Base-by-base conservation (phyloP, 495 filamentous ascomycete species). In the Cairneyella variabilis region DNA sequence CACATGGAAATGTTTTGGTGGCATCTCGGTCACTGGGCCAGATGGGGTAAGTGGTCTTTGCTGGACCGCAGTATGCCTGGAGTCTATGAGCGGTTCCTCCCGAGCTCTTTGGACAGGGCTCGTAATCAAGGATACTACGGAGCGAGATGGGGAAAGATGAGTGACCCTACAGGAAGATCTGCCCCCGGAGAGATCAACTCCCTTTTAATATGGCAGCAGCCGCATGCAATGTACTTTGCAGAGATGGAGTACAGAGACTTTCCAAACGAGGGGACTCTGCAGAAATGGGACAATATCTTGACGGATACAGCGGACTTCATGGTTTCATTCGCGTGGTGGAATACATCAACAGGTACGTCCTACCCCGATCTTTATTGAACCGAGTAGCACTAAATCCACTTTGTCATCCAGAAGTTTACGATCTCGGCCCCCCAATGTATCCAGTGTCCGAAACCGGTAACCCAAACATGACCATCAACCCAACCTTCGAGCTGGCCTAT, bases 71-170 rank as follows among this genome's bases (percentile, higher is more conserved):
- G 66, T 51, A 49, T 76, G 11, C 75, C 75, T 2, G 62, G 64
- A 37, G 68, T 70, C 6, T 83, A 81, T 65, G 43, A 62, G 9
- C 68, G 69, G 9, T 77, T 77, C 54, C 66, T 83, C 0, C 61
- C 64, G 5, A 72, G 72, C 0, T 73, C 72, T 2, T 51, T 70
- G 9, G 66, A 70, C 6, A 70, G 79, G 32, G 78, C 79, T 0
- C 30, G 48, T 7, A 40, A 53, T 0, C 77, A 79, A 53, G 77
- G 78, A 11, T 83, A 82, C 56, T 51, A 56, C 1, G 79, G 78
- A 3, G 75, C 77, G 8, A 70, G 76, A 47, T 75, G 76, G 72
- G 77, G 79, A 7, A 83, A 83, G 62, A 81, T 81, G 77, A 79
- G 71, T 6, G 79, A 81, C 58, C 73, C 78, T 0, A 71, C 72